phyloP scores from a whole-genome alignment of 192 early-diverging fungal species.

The Umbelopsis sp. region DNA sequence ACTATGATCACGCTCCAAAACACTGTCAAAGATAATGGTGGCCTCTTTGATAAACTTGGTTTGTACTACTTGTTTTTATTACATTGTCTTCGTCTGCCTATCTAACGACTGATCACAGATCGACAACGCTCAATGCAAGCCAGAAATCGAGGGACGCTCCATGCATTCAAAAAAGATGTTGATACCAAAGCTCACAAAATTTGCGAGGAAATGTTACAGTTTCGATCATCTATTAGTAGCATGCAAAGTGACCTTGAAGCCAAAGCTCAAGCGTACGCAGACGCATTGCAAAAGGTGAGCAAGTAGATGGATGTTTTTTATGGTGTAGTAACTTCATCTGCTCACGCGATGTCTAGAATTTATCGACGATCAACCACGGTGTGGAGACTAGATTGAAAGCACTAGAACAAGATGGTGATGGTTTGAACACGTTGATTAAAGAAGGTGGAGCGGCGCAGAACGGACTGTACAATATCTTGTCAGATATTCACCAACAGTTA shows the following conservation, averaged over 20 bases:
- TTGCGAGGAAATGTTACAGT: constrained; percentile 18
- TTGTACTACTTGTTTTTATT: constrained; percentile 12
- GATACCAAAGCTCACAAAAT: constrained; percentile 24
- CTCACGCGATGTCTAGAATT: background rate
- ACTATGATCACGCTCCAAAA: constrained; percentile 35
- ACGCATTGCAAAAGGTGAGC: constrained; percentile 18
- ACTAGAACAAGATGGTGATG: background rate
- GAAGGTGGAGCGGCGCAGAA: constrained; percentile 11
- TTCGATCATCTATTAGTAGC: constrained; percentile 13
- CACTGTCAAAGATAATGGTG: constrained; percentile 35
- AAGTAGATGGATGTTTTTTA: too few species aligned
- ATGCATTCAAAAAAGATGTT: constrained; percentile 25
- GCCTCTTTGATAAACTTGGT: constrained; percentile 34
- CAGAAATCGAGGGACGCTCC: background rate
- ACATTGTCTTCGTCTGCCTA: background rate
- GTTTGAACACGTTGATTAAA: constrained; percentile 4
- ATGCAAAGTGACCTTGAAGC: constrained; percentile 17
- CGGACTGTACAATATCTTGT: background rate
- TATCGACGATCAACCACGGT: constrained; percentile 23
- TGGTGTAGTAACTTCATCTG: too few species aligned
- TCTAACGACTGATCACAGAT: background rate
- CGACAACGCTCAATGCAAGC: background rate
- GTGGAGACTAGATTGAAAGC: constrained; percentile 38
- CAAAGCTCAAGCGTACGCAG: constrained; percentile 1
- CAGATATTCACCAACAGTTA: background rate